Conservation (phyloP, 1,139 yeast species). For the Pichia cactophila region DNA sequence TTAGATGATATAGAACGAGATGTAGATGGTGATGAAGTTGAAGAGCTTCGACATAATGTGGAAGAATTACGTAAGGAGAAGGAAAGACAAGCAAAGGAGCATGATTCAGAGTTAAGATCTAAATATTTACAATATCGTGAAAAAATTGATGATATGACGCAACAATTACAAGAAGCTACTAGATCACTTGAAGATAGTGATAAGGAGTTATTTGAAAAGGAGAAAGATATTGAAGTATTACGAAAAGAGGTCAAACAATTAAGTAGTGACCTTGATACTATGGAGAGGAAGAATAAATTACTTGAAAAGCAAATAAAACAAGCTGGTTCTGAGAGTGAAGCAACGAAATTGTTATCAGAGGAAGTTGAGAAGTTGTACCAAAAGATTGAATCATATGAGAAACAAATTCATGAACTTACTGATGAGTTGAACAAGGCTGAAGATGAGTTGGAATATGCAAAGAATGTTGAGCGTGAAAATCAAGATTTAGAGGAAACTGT, state of each 20-base stretch:
- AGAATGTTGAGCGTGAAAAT: constrained; percentile 13
- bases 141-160: constrained; percentile 9
- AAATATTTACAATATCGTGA: constrained; percentile 8
- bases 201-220: constrained; percentile 8
- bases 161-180: constrained; percentile 11
- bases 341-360: constrained; percentile 7
- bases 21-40: background rate
- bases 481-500: constrained; percentile 9
- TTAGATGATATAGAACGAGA: constrained; percentile 3
- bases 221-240: background rate
- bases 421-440: constrained; percentile 3
- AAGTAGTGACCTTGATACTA: constrained; percentile 5
- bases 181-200: constrained; percentile 10
- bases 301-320: constrained; percentile 1
- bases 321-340: constrained; percentile 1
- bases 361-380: constrained; percentile 12
- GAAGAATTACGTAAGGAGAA: constrained; percentile 18
- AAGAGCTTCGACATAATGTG: constrained; percentile 6
- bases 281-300: constrained; percentile 2
- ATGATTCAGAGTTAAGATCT: constrained; percentile 6
- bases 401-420: constrained; percentile 5
- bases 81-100: constrained; percentile 9
- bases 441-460: constrained; percentile 11
- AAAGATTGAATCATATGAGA: constrained; percentile 6
- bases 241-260: constrained; percentile 6